Evolutionary conservation across 2,329 filamentous ascomycete species (phyloP), one percentile per base, ranked within the genome.

Genomic region (Pseudopithomyces chartarum): DNA sequence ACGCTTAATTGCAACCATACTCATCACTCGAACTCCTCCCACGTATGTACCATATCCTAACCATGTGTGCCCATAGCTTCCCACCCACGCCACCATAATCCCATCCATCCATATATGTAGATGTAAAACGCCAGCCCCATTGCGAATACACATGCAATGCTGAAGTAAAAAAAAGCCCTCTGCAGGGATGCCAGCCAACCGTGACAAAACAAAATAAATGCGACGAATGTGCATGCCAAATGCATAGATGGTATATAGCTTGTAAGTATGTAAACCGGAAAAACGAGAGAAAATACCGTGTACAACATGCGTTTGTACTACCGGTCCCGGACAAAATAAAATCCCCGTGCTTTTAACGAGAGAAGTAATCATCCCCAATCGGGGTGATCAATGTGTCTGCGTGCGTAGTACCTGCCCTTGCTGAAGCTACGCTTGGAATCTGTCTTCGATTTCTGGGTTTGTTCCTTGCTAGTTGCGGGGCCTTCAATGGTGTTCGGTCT

Each of bases 401-500:
- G 34, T 2, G 26, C 8, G 7, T 6, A 23, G n/a, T 29, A n/a
- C 3, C 22, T 38, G 17, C 36, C 38, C 36, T 33, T 20, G 38
- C 38, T 51, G 17, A 42, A 42, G 11, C 22, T 26, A 5, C 34
- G 38, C 15, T n/a, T 17, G 38, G 38, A 17, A 5, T 40, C 17
- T 2, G 38, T 17, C 38, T 19, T 40, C 13, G n/a, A 17, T 33
- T 4, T 19, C 23, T 34, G 17, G 44, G 15, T 42, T 61, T 56
- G 42, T 62, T 69, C n/a, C 69, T 62, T 6, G 70, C 53, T 69
- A 65, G 52, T 70, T 65, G n/a, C 69, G 70, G 55, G 71, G 62
- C 12, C 62, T 15, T 69, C 60, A 19, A 55, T 42, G 15, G 56
- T 52, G 33, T 47, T 55, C 15, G 57, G 54, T 19, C 48, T 51